Percentiles rank a stretch among this genome's conserved stretches.
These are phyloP conservation scores for Fusarium sp. DNA, from an alignment of 2,329 filamentous ascomycete genomes.

Conservation along the genomic window DNA sequence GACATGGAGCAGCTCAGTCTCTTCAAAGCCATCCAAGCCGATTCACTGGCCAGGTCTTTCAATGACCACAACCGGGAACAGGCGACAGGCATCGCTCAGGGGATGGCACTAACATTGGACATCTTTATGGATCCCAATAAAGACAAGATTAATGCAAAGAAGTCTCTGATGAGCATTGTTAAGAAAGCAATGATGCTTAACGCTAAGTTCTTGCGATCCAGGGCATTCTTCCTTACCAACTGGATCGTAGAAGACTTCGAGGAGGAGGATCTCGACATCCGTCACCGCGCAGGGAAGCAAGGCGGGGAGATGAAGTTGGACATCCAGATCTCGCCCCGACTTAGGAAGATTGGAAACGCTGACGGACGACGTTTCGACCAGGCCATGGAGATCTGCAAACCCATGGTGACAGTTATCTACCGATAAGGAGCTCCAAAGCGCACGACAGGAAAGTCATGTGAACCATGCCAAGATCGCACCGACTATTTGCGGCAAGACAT, in stretches of 20 bases:
- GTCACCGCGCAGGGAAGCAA: background rate
- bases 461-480: background rate
- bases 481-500: background rate
- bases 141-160: background rate
- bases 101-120: background rate
- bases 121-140: constrained; percentile 25
- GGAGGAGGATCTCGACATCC: constrained; percentile 1
- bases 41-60: background rate
- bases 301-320: constrained; percentile 1
- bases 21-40: constrained; percentile 18
- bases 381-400: constrained; percentile 7
- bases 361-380: constrained; percentile 21
- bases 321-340: constrained; percentile 21
- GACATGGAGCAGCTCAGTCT: constrained; percentile 20
- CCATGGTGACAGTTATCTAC: constrained; percentile 7
- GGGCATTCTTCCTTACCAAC: constrained; percentile 20
- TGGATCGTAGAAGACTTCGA: background rate
- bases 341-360: constrained; percentile 29
- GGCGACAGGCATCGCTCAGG: background rate
- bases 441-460: background rate
- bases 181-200: constrained; percentile 9
- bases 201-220: constrained; percentile 15
- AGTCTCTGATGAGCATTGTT: constrained; percentile 2
- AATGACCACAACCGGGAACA: background rate
- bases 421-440: background rate